Conservation (phyloP, 1,139 yeast species). For the Debaryomycetaceae sp. region DNA sequence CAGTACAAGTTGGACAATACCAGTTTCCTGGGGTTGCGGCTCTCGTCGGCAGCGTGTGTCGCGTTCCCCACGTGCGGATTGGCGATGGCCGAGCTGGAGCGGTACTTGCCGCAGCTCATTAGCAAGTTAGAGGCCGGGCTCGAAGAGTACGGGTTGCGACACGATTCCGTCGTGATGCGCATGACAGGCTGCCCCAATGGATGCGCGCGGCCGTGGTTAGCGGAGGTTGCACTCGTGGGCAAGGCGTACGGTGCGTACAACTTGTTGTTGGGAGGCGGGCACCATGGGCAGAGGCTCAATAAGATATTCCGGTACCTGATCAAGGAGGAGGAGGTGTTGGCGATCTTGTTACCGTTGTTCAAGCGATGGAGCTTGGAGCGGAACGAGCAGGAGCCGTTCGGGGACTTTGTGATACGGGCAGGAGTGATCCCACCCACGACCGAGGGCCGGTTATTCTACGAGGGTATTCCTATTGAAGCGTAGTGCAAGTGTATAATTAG, state of each 20-base stretch:
- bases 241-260: constrained; percentile 92
- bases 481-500: constrained; percentile 6
- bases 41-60: constrained; percentile 93
- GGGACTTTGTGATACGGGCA: constrained; percentile 80
- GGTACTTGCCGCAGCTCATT: constrained; percentile 80
- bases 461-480: constrained; percentile 78
- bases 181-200: constrained; percentile 99
- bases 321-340: constrained; percentile 81
- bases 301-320: constrained; percentile 82
- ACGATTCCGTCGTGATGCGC: constrained; percentile 91
- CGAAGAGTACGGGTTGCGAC: constrained; percentile 89
- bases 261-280: constrained; percentile 94
- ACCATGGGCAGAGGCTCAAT: constrained; percentile 86
- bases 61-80: constrained; percentile 98
- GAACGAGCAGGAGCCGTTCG: constrained; percentile 85
- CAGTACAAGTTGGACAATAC: constrained; percentile 79
- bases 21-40: constrained; percentile 71
- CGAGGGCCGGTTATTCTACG: constrained; percentile 93
- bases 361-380: constrained; percentile 93
- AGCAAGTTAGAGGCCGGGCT: constrained; percentile 71
- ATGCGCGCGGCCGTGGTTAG: constrained; percentile 97
- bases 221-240: constrained; percentile 92
- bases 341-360: constrained; percentile 70
- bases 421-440: constrained; percentile 82
- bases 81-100: constrained; percentile 98